Evolutionary conservation across 208 protist genomes (phyloP).

Genomic region (Trypanosoma vivax): DNA sequence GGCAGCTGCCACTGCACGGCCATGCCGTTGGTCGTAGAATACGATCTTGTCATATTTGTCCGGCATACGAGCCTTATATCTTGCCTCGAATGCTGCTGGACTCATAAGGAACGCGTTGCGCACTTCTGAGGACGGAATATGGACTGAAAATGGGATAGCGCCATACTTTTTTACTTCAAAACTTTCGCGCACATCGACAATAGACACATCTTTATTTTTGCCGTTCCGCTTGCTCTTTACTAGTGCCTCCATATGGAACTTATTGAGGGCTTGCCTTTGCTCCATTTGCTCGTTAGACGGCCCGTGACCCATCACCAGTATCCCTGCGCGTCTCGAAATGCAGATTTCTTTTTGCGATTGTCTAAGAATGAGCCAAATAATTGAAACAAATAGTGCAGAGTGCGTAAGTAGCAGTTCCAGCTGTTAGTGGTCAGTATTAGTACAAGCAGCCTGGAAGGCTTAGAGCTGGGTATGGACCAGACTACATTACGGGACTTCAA

Average conservation of each 20-base stretch:
- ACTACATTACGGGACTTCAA: no score
- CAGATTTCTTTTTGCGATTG: no score
- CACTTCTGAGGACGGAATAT: conserved; percentile 50
- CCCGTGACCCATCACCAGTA: conserved; percentile 10
- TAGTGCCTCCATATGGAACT: conserved; percentile 47
- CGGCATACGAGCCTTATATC: conserved; percentile 51
- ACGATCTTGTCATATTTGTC: conserved; percentile 41
- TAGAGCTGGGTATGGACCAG: no score
- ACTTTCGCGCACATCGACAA: conserved; percentile 55
- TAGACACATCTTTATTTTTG: conserved; percentile 25
- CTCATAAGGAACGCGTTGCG: conserved; percentile 39
- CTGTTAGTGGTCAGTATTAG: no score
- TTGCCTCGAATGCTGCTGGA: conserved; percentile 28
- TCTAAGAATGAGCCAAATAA: no score
- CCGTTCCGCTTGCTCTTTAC: conserved; percentile 40
- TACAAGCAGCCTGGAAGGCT: no score
- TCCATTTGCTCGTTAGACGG: conserved; percentile 6
- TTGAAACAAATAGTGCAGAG: no score
- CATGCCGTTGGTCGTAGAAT: conserved; percentile 38
- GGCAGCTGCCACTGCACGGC: conserved; percentile 25
- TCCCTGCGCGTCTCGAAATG: no score
- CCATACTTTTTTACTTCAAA: conserved; percentile 41
- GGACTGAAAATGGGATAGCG: conserved; percentile 37
- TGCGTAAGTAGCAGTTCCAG: no score
- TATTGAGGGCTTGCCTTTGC: conserved; percentile 12